phyloP scores from a whole-genome alignment of 169 alveolate species.

The Babesia bigemina region DNA sequence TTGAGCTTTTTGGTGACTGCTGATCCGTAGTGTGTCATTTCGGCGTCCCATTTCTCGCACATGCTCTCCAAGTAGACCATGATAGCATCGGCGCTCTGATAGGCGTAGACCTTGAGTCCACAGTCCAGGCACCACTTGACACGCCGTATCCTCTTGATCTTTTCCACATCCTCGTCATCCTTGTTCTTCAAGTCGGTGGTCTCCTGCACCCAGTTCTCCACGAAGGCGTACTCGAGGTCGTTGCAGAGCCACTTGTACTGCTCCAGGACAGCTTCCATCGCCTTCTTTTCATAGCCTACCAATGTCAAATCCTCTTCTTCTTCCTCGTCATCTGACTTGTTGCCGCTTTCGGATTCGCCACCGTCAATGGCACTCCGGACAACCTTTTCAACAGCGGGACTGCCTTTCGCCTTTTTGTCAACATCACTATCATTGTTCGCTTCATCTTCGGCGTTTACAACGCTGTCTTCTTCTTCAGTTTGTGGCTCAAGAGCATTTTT shows the following conservation, averaged over 20 bases:
- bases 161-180: conserved; percentile 6
- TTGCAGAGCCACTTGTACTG: conserved; percentile 27
- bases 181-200: background rate
- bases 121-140: conserved; percentile 36
- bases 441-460: background rate
- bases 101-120: conserved; percentile 25
- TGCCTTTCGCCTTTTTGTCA: background rate
- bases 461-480: background rate
- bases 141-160: conserved; percentile 26
- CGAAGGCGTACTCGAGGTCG: conserved; percentile 29
- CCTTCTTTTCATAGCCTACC: background rate
- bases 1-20: conserved; percentile 1
- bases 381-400: background rate
- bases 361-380: background rate
- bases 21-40: conserved; percentile 2
- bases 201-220: conserved; percentile 24
- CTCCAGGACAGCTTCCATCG: conserved; percentile 8
- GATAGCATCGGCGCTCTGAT: conserved; percentile 16
- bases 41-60: conserved; percentile 23
- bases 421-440: background rate
- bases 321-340: conserved; percentile 8
- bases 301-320: conserved; percentile 9
- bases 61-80: background rate
- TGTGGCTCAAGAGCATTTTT: background rate
- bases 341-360: background rate